Evolutionary conservation across 768 basidiomycete species (phyloP), one percentile per base, ranked within the genome.

Genomic region (Rubroboletus pulcherrimus): DNA sequence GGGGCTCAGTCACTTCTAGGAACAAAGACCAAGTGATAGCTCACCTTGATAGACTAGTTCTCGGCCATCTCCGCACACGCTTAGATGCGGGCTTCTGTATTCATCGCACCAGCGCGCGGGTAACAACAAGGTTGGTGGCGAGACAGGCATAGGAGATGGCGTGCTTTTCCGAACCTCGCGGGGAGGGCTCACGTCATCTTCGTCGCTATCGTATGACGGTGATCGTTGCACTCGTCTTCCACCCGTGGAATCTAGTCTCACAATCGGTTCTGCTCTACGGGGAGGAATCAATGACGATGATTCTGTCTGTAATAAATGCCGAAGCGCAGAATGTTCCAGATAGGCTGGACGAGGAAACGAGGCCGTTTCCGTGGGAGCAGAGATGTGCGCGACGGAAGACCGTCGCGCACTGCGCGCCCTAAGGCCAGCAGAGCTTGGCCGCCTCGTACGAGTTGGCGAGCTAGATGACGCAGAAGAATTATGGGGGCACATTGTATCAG

Each of bases 51-150:
- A 89, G 21, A 79, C 79, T 50, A 93, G 72, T 51, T 93, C 90
- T 42, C 87, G 79, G 11, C 91, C 91, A 66, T 91, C 87, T 30
- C 72, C 58, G 8, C 84, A 84, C 15, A 93, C 78, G 57, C 75
- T 84, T 49, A 93, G 72, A 49, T 77, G 74, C 5, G 76, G 62
- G 59, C 81, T 78, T 48, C 87, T 80, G 57, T 81, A 81, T 63
- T 84, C 81, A 45, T 89, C 84, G 67, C 82, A 87, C 91, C 90
- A 93, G 39, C 88, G 79, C 4, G 87, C 87, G 19, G 91, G 91
- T 21, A 93, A 70, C 55, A 77, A 74, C 59, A 90, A 72, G 15
- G 79, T 73, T 40, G 74, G 75, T 31, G 78, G 66, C 34, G 66
- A 60, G 1, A 49, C 24, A 15, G 63, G 57, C 31, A 65, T 52